Evolutionary conservation across 495 filamentous ascomycete species (phyloP).

Genomic region (Lepraria neglecta): DNA sequence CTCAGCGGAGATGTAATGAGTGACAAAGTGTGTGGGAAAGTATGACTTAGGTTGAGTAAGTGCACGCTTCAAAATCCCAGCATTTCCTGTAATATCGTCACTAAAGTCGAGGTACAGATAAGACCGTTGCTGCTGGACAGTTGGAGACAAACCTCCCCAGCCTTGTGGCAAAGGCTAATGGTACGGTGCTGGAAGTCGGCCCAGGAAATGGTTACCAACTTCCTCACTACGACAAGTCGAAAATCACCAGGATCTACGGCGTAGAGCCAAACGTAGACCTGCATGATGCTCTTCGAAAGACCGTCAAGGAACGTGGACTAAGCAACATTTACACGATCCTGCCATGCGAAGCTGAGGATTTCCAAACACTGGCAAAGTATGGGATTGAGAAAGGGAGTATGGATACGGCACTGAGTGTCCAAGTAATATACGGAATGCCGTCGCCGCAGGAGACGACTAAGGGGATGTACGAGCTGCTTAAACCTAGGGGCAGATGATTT

Average conservation of each 20-base stretch:
- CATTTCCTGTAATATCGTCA: too few species aligned
- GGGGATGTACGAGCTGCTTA: slow-evolving; percentile 56
- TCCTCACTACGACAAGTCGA: slow-evolving; percentile 34
- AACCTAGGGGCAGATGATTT: slow-evolving; percentile 61
- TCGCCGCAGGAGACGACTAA: slow-evolving; percentile 49
- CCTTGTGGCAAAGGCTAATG: slow-evolving; percentile 35
- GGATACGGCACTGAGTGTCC: slow-evolving; percentile 62
- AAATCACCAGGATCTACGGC: slow-evolving; percentile 38
- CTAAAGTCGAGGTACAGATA: too few species aligned
- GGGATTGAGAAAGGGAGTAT: slow-evolving; percentile 48
- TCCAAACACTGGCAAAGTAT: slow-evolving; percentile 38
- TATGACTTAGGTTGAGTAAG: too few species aligned
- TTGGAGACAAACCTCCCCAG: slow-evolving; percentile 30
- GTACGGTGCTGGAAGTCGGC: slow-evolving; percentile 45
- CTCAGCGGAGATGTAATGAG: too few species aligned
- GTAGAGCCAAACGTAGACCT: slow-evolving; percentile 44
- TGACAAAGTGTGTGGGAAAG: too few species aligned
- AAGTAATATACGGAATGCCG: slow-evolving; percentile 69
- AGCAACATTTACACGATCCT: slow-evolving; percentile 58
- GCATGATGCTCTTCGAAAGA: slow-evolving; percentile 44
- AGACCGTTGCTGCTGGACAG: too few species aligned
- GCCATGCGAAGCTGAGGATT: slow-evolving; percentile 52
- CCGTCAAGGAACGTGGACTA: slow-evolving; percentile 46
- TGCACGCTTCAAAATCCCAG: too few species aligned
- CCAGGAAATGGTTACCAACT: slow-evolving; percentile 45